Base-by-base conservation (phyloP, 2,329 filamentous ascomycete genomes). In the Microdochium paspali region DNA sequence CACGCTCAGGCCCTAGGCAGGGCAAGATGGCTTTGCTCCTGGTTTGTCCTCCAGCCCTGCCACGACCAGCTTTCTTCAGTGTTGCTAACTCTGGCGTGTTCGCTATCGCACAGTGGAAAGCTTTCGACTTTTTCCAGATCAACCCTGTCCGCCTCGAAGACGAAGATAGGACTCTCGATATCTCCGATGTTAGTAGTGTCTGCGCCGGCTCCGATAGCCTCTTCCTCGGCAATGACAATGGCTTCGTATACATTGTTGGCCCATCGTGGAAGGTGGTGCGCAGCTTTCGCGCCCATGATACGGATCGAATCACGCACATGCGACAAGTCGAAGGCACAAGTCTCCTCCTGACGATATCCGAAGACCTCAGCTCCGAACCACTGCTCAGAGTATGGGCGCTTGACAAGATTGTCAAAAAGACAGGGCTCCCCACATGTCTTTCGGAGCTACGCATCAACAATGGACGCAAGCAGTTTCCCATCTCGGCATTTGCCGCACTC, bases 121-220 rank as follows among this genome's bases (percentile, higher is more conserved):
- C 86, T 58, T 98, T 98, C 74, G 90, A 95, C 77, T 98, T 98
- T 83, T 97, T 98, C 79, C 89, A 96, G 70, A 89, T 95, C 66
- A 82, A 82, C 64, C 84, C 87, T 64, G 83, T 96, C 66, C 82
- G 85, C 61, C 77, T 90, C 59, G 79, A 79, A 57, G 85, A 94
- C 65, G 84, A 85, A 60, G 88, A 94, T 63, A 85, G 82, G 63
- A 81, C 82, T 6, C 85, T 94, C 71, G 85, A 90, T 66, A 85
- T 87, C 77, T 80, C 79, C 63, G 88, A 90, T 57, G 83, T 95
- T 50, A 86, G 87, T 46, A 89, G 83, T 60, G 77, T 95, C 44
- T 89, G 87, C 62, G 86, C 90, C 25, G 91, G 91, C 32, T 90
- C 89, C 47, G 86, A 91, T 51, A 94, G 84, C 60, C 77, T 98